Evolutionary conservation across 2,329 filamentous ascomycete genomes (phyloP), one percentile per base, ranked within the genome.

Genomic region (Bretziella fagacearum): DNA sequence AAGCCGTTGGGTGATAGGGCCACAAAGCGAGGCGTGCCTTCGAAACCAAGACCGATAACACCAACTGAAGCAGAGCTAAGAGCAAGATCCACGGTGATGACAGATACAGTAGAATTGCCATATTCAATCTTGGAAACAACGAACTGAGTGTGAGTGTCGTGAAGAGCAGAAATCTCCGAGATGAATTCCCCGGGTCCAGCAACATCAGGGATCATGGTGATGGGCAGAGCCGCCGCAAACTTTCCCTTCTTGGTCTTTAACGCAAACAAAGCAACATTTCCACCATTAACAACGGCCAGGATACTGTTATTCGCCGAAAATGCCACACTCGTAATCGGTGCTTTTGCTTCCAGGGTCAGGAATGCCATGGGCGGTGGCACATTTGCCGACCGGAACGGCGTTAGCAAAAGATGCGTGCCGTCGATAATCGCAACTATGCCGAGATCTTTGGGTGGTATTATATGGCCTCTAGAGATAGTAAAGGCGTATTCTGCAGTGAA

Each of bases 341-440:
- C 70, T 11, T 73, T 65, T 23, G 81, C 62, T 10, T 65, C 56
- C 15, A 95, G 56, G 49, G 93, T 83, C 54, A 81, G 81, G 52
- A 89, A 70, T 13, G 85, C 77, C 86, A 96, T 95, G 1, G 91
- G 91, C 23, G 91, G 91, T 20, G 91, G 91, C 2, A 95, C 71
- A 56, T 91, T 93, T 10, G 85, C 82, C 43, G 79, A 71, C 52
- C 83, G 73, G 53, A 98, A 71, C 1, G 91, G 85, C 0, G 91
- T 96, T 39, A 96, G 62, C 58, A 93, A 93, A 50, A 96, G 62
- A 2, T 59, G 74, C 41, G 65, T 73, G 13, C 91, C 91, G 60
- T 96, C 91, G 35, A 95, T 77, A 4, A 93, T 86, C 7, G 79
- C 82, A 33, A 93, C 77, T 13, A 79, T 70, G 23, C 87, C 89